Evolutionary conservation across 805 yeast genomes (phyloP).

Genomic region (Lipomyces japonicus): DNA sequence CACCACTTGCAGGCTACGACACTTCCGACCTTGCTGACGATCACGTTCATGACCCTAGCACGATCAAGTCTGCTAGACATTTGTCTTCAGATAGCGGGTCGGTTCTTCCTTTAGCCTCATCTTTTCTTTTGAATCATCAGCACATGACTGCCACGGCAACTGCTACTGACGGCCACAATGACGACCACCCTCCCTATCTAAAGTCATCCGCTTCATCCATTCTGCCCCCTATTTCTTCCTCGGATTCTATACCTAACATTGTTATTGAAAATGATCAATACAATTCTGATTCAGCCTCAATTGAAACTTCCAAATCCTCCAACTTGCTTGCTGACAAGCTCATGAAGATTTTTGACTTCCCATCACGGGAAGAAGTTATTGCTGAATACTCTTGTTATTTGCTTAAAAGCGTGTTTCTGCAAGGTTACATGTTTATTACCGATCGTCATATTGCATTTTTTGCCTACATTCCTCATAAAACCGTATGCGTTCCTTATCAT

Average conservation of each 20-base stretch:
- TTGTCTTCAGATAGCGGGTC: neutral
- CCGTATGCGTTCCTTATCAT: constrained; percentile 32
- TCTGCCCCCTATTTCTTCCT: constrained; percentile 11
- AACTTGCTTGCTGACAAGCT: constrained; percentile 12
- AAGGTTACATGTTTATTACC: constrained; percentile 80
- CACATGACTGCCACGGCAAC: too few relatives aligned
- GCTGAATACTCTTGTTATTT: constrained; percentile 72
- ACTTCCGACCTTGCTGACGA: too few relatives aligned
- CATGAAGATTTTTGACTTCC: constrained; percentile 14
- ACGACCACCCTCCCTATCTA: neutral
- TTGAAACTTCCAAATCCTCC: constrained; percentile 12
- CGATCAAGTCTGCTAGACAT: too few relatives aligned
- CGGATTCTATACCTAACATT: constrained; percentile 6
- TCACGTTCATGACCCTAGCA: too few relatives aligned
- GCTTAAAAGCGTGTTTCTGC: constrained; percentile 73
- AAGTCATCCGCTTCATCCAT: neutral
- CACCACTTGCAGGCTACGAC: too few relatives aligned
- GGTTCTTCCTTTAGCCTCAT: constrained; percentile 9
- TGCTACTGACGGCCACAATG: constrained; percentile 4
- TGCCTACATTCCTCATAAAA: constrained; percentile 67
- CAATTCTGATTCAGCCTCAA: neutral
- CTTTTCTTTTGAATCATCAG: constrained; percentile 5
- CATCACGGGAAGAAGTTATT: constrained; percentile 23
- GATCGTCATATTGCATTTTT: constrained; percentile 61
- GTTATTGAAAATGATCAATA: too few relatives aligned